phyloP scores from a whole-genome alignment of 495 filamentous ascomycete genomes.

The Thermochaetoides thermophila region DNA sequence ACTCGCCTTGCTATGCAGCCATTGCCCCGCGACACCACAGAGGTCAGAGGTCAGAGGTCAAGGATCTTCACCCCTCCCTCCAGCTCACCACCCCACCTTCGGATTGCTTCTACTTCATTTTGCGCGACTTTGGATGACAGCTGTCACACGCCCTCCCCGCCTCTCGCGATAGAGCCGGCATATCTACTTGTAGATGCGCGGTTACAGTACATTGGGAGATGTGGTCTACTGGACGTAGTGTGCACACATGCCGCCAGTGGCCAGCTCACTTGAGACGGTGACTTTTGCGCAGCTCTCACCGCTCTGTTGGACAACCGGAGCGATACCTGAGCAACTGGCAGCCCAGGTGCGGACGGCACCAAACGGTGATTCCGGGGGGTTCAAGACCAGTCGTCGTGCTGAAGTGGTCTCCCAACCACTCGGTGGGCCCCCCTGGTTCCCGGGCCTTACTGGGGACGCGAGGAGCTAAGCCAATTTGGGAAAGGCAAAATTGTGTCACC shows the following conservation, averaged over 20 bases:
- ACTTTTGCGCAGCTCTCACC: too few species aligned
- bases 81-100: constrained; percentile 5
- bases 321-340: neutral
- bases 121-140: constrained; percentile 3
- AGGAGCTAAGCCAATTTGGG: constrained; percentile 10
- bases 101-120: constrained; percentile 1
- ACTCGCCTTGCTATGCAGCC: constrained; percentile 1
- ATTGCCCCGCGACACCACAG: constrained; percentile 15
- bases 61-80: constrained; percentile 8
- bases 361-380: neutral
- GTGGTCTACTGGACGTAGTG: too few species aligned
- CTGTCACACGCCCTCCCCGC: constrained; percentile 2
- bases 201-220: too few species aligned
- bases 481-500: constrained; percentile 16
- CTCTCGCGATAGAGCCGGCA: too few species aligned
- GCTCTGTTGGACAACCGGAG: constrained; percentile 6
- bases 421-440: constrained; percentile 7
- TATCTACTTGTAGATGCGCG: too few species aligned
- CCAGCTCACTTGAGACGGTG: too few species aligned
- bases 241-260: too few species aligned
- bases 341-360: too few species aligned
- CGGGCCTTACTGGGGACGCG: constrained; percentile 7
- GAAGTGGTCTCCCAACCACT: constrained; percentile 15
- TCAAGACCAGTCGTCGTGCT: too few species aligned
- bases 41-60: too few species aligned